Evolutionary conservation across 371 early-diverging fungal genomes (phyloP).

Genomic region (Saksenaea oblongispora): DNA sequence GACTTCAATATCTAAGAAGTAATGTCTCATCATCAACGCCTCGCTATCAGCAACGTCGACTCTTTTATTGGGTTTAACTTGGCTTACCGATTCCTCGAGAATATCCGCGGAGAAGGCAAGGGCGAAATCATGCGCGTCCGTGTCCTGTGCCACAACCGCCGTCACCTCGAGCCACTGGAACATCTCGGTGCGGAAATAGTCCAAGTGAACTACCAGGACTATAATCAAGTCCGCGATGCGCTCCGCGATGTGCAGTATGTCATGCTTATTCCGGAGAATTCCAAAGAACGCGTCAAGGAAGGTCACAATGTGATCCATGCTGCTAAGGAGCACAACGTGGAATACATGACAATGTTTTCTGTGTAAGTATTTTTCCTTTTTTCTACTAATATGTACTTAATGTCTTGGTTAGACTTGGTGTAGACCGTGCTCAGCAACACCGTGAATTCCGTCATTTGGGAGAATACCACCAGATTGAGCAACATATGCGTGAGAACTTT

Average conservation of each 20-base stretch:
- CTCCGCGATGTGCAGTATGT: constrained; percentile 21
- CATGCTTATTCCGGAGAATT: constrained; percentile 34
- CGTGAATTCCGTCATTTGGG: constrained; percentile 16
- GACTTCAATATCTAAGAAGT: neutral
- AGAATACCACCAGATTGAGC: constrained; percentile 29
- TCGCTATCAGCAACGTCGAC: constrained; percentile 40
- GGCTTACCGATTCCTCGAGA: constrained; percentile 32
- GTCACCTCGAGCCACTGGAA: constrained; percentile 26
- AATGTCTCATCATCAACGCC: constrained; percentile 28
- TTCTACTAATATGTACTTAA: neutral
- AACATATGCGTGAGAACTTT: constrained; percentile 29
- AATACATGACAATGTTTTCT: constrained; percentile 33
- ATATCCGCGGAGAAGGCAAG: neutral
- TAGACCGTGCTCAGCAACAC: constrained; percentile 22
- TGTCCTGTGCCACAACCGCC: constrained; percentile 27
- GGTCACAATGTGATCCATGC: constrained; percentile 35
- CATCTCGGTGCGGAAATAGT: constrained; percentile 33
- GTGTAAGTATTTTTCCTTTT: constrained; percentile 23
- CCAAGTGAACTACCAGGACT: constrained; percentile 33
- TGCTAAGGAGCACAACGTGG: constrained; percentile 23
- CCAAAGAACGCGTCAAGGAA: constrained; percentile 24
- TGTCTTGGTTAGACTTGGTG: constrained; percentile 27
- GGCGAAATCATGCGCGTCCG: constrained; percentile 13
- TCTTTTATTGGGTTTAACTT: constrained; percentile 36
- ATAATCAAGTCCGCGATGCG: constrained; percentile 22